Conservation (phyloP, 305 asterid species). For the Solanum chacoense region DNA sequence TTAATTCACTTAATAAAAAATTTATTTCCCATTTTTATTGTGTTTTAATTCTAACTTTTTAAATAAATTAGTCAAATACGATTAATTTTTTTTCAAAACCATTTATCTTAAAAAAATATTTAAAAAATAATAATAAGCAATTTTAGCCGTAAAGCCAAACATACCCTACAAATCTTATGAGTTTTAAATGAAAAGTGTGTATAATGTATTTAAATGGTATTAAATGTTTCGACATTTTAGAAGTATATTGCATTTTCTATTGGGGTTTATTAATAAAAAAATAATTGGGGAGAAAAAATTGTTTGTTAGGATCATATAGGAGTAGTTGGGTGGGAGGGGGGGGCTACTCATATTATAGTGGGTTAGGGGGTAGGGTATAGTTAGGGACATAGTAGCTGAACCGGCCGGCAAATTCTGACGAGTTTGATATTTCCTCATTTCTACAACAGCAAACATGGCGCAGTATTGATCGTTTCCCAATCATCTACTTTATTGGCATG, state of each 20-base stretch:
- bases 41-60: background rate
- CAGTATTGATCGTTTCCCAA: conserved; percentile 1
- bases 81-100: too few relatives aligned
- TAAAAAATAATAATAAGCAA: too few relatives aligned
- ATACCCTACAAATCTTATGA: background rate
- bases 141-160: background rate
- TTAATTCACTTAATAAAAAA: background rate
- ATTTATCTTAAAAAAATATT: too few relatives aligned
- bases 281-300: too few relatives aligned
- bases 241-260: background rate
- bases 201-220: background rate
- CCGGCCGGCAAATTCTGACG: conserved; percentile 8
- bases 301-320: too few relatives aligned
- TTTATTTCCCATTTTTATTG: background rate
- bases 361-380: background rate
- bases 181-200: background rate
- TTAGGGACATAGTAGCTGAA: conserved; percentile 3
- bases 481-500: conserved; percentile 8
- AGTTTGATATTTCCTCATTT: conserved; percentile 2
- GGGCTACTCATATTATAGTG: background rate
- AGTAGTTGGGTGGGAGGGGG: background rate
- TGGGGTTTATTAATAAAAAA: too few relatives aligned
- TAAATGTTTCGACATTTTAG: background rate
- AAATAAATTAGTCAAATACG: too few relatives aligned
- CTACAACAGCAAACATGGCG: background rate